Conservation (phyloP, 2,329 filamentous ascomycete genomes). For the Sphaceloma murrayae region DNA sequence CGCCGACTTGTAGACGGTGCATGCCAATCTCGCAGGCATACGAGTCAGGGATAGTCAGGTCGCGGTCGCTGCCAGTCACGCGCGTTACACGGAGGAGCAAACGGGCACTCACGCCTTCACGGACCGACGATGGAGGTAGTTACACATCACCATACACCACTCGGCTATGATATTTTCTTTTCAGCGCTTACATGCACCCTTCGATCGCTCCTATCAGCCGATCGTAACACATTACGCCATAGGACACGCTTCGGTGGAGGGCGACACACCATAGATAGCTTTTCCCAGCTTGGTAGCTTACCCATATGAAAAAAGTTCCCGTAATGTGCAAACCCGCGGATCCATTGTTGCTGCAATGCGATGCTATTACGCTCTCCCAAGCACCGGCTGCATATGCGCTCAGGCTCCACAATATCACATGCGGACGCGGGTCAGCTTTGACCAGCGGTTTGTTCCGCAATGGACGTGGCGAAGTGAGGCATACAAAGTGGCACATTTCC, state of each 20-base stretch:
- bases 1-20: conserved; percentile 45
- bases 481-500: background rate
- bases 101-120: background rate
- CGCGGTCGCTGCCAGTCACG: too few species aligned
- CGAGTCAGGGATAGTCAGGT: background rate
- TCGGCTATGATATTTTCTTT: conserved; percentile 11
- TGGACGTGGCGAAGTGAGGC: background rate
- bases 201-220: background rate
- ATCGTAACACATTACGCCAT: conserved; percentile 7
- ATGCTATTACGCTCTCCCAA: too few species aligned
- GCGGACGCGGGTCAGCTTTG: conserved; percentile 4
- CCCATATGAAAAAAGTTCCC: conserved; percentile 10
- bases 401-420: background rate
- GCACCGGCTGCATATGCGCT: too few species aligned
- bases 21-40: background rate
- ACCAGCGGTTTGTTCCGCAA: conserved; percentile 1
- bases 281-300: background rate
- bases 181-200: conserved; percentile 14
- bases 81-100: background rate
- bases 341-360: too few species aligned
- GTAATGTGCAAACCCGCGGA: too few species aligned
- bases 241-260: background rate
- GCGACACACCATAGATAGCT: conserved; percentile 11
- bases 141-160: conserved; percentile 7
- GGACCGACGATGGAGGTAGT: conserved; percentile 6